These are phyloP conservation scores for Filobasidium floriforme DNA, from an alignment of 768 basidiomycete species.

Conservation along the genomic window DNA sequence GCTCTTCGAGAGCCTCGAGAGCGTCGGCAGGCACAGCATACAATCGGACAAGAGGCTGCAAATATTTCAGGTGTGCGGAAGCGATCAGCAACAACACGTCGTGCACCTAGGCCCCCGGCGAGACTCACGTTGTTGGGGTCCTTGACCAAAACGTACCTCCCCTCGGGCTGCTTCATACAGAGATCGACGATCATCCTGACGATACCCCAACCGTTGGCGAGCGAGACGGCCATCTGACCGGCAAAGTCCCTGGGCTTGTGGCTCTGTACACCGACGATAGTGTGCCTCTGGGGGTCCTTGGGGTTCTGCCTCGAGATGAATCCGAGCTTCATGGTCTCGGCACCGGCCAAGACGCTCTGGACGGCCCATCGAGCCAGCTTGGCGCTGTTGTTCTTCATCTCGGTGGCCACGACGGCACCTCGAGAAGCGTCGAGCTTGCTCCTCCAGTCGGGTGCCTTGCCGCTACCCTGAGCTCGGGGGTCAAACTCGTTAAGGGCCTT, in stretches of 20 bases:
- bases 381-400: conserved; percentile 99
- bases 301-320: conserved; percentile 92
- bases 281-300: conserved; percentile 89
- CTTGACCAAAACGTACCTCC: conserved; percentile 93
- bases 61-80: not conserved
- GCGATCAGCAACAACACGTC: not conserved
- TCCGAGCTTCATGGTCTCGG: conserved; percentile 84
- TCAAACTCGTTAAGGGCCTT: conserved; percentile 97
- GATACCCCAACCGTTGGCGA: conserved; percentile 97
- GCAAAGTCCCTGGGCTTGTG: conserved; percentile 94
- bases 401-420: conserved; percentile 94
- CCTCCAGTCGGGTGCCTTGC: conserved; percentile 97
- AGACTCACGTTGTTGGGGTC: conserved; percentile 87
- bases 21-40: conserved; percentile 85
- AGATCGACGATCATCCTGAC: conserved; percentile 89
- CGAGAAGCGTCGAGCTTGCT: conserved; percentile 92
- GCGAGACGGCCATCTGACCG: conserved; percentile 83
- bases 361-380: conserved; percentile 97
- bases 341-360: conserved; percentile 87
- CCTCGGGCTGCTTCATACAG: conserved; percentile 93
- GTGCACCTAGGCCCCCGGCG: not conserved
- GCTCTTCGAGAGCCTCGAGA: conserved; percentile 56
- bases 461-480: conserved; percentile 75
- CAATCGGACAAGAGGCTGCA: conserved; percentile 81
- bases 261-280: conserved; percentile 87